A percentile compares a stretch with the other conserved stretches of the same genome.
These are phyloP conservation scores for Pleodorina starrii DNA, from an alignment of 139 green algal genomes.

Conservation along the genomic window DNA sequence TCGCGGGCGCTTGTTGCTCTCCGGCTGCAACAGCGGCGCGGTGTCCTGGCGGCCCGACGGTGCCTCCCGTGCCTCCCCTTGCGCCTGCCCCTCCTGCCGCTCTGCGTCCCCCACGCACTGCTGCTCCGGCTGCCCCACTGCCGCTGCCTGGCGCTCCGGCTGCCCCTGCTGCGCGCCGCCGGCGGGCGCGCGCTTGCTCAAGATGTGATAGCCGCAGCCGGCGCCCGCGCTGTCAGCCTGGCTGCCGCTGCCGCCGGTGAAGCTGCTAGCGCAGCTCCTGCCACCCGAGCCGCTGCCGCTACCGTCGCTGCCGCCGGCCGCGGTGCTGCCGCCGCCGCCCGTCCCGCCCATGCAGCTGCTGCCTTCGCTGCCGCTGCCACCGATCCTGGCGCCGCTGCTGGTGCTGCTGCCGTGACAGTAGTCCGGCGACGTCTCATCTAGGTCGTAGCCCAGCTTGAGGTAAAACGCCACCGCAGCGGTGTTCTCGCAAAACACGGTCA, in stretches of 20 bases:
- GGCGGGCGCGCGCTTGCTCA: conserved; percentile 14
- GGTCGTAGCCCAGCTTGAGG: not conserved
- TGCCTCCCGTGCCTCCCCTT: not conserved
- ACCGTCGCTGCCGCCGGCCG: not conserved
- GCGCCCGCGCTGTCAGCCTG: not conserved
- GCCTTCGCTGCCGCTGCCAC: not conserved
- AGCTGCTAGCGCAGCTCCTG: not conserved
- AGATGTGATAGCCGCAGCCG: conserved; percentile 13
- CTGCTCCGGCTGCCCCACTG: not conserved
- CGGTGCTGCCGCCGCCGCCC: not conserved
- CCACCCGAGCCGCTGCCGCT: not conserved
- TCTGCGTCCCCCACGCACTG: too few relatives aligned
- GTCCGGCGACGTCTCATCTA: conserved; percentile 48
- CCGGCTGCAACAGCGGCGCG: too few relatives aligned
- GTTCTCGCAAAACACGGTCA: conserved; percentile 43
- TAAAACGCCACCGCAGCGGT: conserved; percentile 11
- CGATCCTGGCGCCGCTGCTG: not conserved
- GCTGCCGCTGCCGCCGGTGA: not conserved
- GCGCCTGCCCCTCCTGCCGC: not conserved
- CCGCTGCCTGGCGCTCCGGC: not conserved
- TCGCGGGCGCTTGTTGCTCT: not conserved
- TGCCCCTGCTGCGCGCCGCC: not conserved
- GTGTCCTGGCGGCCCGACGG: not conserved
- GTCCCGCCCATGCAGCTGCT: too few relatives aligned
- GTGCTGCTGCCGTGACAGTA: not conserved